Base-by-base conservation (phyloP, 1,139 yeast species). In the Geotrichum aggregatum region DNA sequence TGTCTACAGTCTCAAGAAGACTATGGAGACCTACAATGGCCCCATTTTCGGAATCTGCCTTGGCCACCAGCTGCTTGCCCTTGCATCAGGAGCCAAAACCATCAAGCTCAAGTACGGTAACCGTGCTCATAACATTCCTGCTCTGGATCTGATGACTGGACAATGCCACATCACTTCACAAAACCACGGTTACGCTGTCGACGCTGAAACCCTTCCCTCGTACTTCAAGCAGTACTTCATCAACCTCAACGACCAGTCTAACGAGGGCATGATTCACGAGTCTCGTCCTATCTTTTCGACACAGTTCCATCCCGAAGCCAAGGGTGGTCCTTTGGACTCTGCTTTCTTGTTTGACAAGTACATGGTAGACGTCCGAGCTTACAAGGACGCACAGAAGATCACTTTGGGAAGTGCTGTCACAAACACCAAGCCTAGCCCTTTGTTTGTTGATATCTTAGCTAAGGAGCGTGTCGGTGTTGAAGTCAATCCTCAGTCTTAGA, bases 301-400 rank as follows among this genome's bases (percentile, higher is more conserved):
- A 2, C 98, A 92, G 71, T 92, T 92, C 79, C 98, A 92, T 69
- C 98, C 98, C 45, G 98, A 92, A 72, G 98, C 98, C 56, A 92
- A 91, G 75, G 98, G 98, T 62, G 98, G 98, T 62, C 98, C 98
- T 55, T 77, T 85, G 64, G 98, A 92, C 71, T 86, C 97, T 18
- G 78, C 87, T 3, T 87, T 83, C 71, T 76, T 92, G 70, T 92
- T 92, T 64, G 98, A 92, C 76, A 87, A 83, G 71, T 92, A 87
- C 72, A 83, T 92, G 64, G 79, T 76, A 44, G 78, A 85, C 65
- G 83, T 92, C 59, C 76, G 74, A 42, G 72, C 71, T 41, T 87
- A 79, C 76, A 84, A 79, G 68, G 63, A 63, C 54, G 65, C 58
- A 73, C 76, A 62, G 24, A 31, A 28, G 14, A 43, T 52, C 26